phyloP scores from a whole-genome alignment of 805 yeast species.

The Brettanomyces sp. region DNA sequence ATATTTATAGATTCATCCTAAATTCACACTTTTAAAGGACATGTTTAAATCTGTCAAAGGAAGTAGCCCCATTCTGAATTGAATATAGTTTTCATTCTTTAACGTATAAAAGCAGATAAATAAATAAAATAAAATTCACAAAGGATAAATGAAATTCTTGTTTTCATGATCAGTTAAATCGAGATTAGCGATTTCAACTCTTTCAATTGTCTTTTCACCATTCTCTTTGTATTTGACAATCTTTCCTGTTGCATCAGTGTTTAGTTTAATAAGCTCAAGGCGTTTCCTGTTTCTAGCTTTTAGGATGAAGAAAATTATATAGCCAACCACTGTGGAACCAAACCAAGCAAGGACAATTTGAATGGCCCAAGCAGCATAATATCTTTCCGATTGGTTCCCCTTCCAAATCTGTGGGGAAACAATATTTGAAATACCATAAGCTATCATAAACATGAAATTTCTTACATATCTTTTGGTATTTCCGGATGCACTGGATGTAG shows the following conservation, averaged over 20 bases:
- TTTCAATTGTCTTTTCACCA: slow-evolving; percentile 19
- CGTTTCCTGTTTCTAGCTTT: slow-evolving; percentile 22
- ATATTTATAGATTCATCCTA: too few relatives aligned
- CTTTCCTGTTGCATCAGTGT: not conserved
- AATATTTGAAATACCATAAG: slow-evolving; percentile 38
- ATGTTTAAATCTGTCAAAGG: too few relatives aligned
- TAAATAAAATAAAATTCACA: slow-evolving; percentile 13
- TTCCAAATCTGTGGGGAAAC: slow-evolving; percentile 48
- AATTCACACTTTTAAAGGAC: too few relatives aligned
- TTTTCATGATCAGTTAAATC: slow-evolving; percentile 49
- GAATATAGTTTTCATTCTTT: too few relatives aligned
- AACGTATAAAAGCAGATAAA: too few relatives aligned
- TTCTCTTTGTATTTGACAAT: slow-evolving; percentile 15
- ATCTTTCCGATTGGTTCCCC: slow-evolving; percentile 34
- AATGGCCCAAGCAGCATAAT: slow-evolving; percentile 37
- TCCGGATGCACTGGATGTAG: slow-evolving; percentile 32
- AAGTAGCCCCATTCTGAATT: too few relatives aligned
- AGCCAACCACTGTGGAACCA: slow-evolving; percentile 32
- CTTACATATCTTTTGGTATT: slow-evolving; percentile 41
- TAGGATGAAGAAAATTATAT: slow-evolving; percentile 35
- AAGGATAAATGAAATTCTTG: slow-evolving; percentile 41
- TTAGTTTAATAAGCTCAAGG: slow-evolving; percentile 1
- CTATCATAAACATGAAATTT: slow-evolving; percentile 34
- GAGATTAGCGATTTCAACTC: slow-evolving; percentile 34
- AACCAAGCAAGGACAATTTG: slow-evolving; percentile 40